phyloP scores from a whole-genome alignment of 1,139 yeast genomes.

The Martiniozyma asiatica region DNA sequence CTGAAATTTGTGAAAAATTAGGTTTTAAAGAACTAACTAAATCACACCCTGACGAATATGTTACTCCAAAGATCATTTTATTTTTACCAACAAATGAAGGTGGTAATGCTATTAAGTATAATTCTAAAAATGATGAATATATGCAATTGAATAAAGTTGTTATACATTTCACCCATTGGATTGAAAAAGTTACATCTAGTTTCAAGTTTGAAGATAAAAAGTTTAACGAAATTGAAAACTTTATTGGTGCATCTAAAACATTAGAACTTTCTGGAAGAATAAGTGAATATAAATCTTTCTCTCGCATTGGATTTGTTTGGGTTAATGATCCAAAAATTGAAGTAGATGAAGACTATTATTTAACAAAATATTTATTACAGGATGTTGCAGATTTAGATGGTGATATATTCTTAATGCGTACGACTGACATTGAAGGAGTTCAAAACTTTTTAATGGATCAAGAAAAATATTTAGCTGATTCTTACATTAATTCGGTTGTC shows the following conservation, averaged over 20 bases:
- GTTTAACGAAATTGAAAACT: constrained; percentile 28
- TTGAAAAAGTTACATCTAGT: constrained; percentile 25
- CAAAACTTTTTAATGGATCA: constrained; percentile 30
- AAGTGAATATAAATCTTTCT: constrained; percentile 23
- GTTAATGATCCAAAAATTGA: constrained; percentile 39
- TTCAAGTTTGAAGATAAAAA: constrained; percentile 27
- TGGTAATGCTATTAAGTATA: constrained; percentile 23
- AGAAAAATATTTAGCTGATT: constrained; percentile 32
- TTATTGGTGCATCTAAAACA: constrained; percentile 27
- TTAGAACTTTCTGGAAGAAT: constrained; percentile 21
- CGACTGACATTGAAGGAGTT: constrained; percentile 32
- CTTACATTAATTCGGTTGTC: constrained; percentile 15
- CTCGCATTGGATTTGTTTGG: constrained; percentile 40
- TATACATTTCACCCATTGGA: constrained; percentile 25
- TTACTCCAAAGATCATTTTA: constrained; percentile 23
- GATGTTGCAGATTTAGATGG: constrained; percentile 44
- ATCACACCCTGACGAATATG: constrained; percentile 6
- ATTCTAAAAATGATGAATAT: neutral
- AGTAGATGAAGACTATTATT: constrained; percentile 47
- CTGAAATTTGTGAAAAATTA: constrained; percentile 37
- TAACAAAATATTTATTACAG: constrained; percentile 48
- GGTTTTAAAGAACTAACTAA: constrained; percentile 28
- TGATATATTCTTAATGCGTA: constrained; percentile 40
- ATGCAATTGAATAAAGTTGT: constrained; percentile 11
- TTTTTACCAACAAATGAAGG: constrained; percentile 28